Evolutionary conservation across 2,329 filamentous ascomycete species (phyloP).

Genomic region (Simplicillium sp.): DNA sequence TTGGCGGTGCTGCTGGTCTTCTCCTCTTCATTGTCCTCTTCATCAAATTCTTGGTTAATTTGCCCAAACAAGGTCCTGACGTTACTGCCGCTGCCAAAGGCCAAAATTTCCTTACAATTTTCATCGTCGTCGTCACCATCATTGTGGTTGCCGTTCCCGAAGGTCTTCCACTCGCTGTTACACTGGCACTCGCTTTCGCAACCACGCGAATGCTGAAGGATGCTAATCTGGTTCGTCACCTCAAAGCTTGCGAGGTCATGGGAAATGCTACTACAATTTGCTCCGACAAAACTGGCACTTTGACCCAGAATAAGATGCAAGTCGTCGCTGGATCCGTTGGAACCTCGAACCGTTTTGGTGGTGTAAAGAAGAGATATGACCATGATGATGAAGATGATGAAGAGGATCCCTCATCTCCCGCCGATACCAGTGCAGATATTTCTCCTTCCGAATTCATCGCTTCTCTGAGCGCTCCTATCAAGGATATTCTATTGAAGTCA

Average conservation of each 20-base stretch:
- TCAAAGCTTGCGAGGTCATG: slow-evolving; percentile 75
- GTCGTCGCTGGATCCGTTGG: slow-evolving; percentile 53
- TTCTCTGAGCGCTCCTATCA: slow-evolving; percentile 34
- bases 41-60: slow-evolving; percentile 70
- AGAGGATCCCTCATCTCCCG: slow-evolving; percentile 5
- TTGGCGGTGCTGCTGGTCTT: slow-evolving; percentile 68
- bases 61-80: slow-evolving; percentile 39
- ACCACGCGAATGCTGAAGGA: slow-evolving; percentile 70
- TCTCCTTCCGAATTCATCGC: slow-evolving; percentile 35
- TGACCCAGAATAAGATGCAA: slow-evolving; percentile 62
- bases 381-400: slow-evolving; percentile 15
- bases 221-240: slow-evolving; percentile 66
- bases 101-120: slow-evolving; percentile 65
- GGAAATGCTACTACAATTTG: slow-evolving; percentile 66
- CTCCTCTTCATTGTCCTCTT: slow-evolving; percentile 77
- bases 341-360: slow-evolving; percentile 44
- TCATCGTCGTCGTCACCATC: slow-evolving; percentile 71
- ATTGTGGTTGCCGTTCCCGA: slow-evolving; percentile 75
- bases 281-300: slow-evolving; percentile 58
- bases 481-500: slow-evolving; percentile 47
- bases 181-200: slow-evolving; percentile 65
- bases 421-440: slow-evolving; percentile 25
- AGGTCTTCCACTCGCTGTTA: slow-evolving; percentile 69
- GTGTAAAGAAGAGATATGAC: slow-evolving; percentile 14
- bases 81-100: slow-evolving; percentile 62